Percentiles rank a stretch among this genome's conserved stretches.
Conservation (phyloP, 805 yeast species). For the Yarrowia osloensis region DNA sequence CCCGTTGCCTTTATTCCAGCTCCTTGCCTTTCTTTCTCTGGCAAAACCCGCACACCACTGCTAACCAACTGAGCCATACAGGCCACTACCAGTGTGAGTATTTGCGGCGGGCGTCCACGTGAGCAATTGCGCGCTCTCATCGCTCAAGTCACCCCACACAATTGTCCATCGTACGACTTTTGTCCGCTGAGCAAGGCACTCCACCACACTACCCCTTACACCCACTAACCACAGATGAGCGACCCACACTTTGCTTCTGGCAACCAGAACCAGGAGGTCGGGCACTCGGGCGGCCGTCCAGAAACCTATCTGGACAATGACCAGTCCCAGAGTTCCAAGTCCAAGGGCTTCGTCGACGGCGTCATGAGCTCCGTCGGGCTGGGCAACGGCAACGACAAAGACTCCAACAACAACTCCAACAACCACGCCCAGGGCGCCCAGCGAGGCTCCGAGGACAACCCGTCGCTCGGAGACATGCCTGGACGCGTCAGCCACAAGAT, state of each 20-base stretch:
- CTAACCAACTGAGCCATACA: conserved; percentile 1
- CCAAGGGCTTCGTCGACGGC: conserved; percentile 7
- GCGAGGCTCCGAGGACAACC: not conserved
- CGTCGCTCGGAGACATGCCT: conserved; percentile 27
- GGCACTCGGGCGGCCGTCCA: conserved; percentile 20
- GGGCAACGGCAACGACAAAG: not conserved
- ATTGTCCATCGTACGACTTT: not conserved
- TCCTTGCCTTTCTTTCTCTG: conserved; percentile 13
- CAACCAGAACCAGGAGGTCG: conserved; percentile 17
- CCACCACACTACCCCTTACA: not conserved
- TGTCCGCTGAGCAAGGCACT: too few species aligned
- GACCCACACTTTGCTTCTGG: conserved; percentile 31
- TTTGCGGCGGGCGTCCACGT: not conserved
- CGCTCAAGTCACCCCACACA: not conserved
- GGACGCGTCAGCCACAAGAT: conserved; percentile 26
- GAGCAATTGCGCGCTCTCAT: not conserved
- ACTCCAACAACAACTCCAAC: not conserved
- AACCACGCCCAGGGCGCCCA: not conserved
- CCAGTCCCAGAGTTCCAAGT: conserved; percentile 12
- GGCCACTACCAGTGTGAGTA: conserved; percentile 23
- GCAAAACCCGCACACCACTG: conserved; percentile 12
- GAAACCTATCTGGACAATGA: conserved; percentile 18
- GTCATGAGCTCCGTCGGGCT: conserved; percentile 8
- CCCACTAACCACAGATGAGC: conserved; percentile 8
- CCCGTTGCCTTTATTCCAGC: not conserved